Base-by-base conservation (phyloP, 257 asterid species). In the Henckelia pumila region DNA sequence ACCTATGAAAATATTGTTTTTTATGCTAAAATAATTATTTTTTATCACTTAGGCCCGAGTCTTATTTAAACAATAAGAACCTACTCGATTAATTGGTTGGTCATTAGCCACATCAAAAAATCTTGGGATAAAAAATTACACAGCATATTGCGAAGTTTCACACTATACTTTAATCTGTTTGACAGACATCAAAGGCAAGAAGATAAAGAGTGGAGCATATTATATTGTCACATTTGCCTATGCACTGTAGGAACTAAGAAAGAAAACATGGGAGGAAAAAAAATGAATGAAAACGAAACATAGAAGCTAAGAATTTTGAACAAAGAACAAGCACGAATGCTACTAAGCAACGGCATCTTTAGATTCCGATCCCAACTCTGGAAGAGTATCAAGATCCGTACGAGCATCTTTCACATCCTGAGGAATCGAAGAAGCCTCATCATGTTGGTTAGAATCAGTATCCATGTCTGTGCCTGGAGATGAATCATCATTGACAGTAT, bases 361-460 rank as follows among this genome's bases (percentile, higher is more conserved):
- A 28, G 73, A 79, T 64, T 64, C 84, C 7, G 37, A 72, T 59
- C 84, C 95, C 5, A 84, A 71, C 35, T 80, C 88, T 2, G 92
- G 95, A 81, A 92, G 84, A 13, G 95, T 89, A 60, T 70, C 84
- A 61, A 87, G 65, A 73, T 86, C 89, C 0, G 80, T 84, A 29
- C 84, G 96, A 56, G 89, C 81, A 2, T 87, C 95, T 64, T 75
- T 84, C 83, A 82, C 92, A 67, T 84, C 92, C 70, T 72, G 82
- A 22, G 83, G 90, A 70, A 84, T 26, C 28, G 82, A 69, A 64
- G 85, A 61, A 19, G 52, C 80, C 67, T 73, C 67, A 19, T 69
- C 78, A 10, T 67, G 76, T 33, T 67, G 79, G 23, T 22, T 66
- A 14, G 61, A 59, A 26, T 76, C 76, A 35, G 57, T 35, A 63